Evolutionary conservation across 805 yeast species (phyloP), one percentile per base, ranked within the genome.

Genomic region (Zygosaccharomyces pseudorouxii): DNA sequence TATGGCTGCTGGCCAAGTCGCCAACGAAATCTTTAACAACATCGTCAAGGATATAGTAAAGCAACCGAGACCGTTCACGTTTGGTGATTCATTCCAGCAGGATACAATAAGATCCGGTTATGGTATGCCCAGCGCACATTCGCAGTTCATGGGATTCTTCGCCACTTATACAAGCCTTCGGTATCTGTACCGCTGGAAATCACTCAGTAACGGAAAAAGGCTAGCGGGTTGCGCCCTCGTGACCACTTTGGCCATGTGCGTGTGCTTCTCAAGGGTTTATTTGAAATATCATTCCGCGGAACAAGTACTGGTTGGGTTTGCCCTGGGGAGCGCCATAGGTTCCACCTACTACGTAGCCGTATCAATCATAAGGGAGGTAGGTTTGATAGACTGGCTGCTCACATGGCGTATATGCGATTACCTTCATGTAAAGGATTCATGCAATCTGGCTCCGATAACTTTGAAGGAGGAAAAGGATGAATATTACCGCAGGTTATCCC

Each of bases 121-220:
- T 64, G 99, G 99, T 0, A 92, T 92, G 97, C 99, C 99, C 0
- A 82, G 90, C 46, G 97, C 99, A 1, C 99, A 92, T 67, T 81
- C 96, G 0, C 99, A 92, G 69, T 93, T 90, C 66, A 86, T 92
- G 89, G 95, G 96, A 2, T 93, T 81, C 63, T 81, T 85, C 54
- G 76, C 80, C n/a, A 71, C 76, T 6, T 86, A 82, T 61, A 70
- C 75, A 52, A 56, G 73, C 2, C 72, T 85, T 49, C 69, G 72
- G 45, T 33, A 76, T 49, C 47, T 67, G 65, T 55, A 64, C 54
- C 69, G 75, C 60, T 69, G 80, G 79, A 65, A 69, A 53, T 61
- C 67, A 39, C 55, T 78, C 42, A 49, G 60, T 4, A 19, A 18
- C 2, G 0, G 22, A 0, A 62, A 70, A 40, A 73, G 71, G 47